Evolutionary conservation across 2,329 filamentous ascomycete genomes (phyloP), one percentile per base, ranked within the genome.

Genomic region (Parastagonospora nodorum): DNA sequence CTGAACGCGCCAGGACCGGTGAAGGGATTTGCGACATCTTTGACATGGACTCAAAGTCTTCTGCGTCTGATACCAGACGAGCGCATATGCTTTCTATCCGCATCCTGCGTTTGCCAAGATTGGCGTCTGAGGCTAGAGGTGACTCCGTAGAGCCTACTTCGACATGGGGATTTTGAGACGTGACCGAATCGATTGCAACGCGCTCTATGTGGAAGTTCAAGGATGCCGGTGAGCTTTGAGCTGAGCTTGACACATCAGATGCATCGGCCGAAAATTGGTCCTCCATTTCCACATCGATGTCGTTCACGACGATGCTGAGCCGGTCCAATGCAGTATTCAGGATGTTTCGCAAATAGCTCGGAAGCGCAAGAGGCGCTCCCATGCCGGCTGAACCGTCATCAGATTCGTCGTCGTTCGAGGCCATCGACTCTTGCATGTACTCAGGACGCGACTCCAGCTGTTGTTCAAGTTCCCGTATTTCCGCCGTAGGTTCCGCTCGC

Each of bases 301-400:
- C 81, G 43, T 81, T 82, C 50, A 93, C 84, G 42, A 78, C 79
- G 24, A 93, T 75, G 66, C 89, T 84, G 48, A 87, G 79, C 39
- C 89, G 82, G 71, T 94, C 88, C 24, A 88, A 76, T 42, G 92
- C 84, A 28, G 88, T 88, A 58, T 91, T 86, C 5, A 93, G 73
- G 58, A 91, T 90, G 57, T 83, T 84, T 36, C 87, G 83, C 40
- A 94, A 75, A 57, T 92, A 90, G 0, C 77, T 78, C 5, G 89
- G 89, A 4, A 93, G 76, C 1, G 85, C 86, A 29, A 92, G 75
- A 1, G 84, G 76, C 58, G 88, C 83, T 1, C 89, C 89, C 16
- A 88, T 90, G n/a, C 89, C 89, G 4, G 84, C 71, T 8, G 79
- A 70, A 11, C 76, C 72, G 32, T 86, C 86, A 5, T 88, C 85